Percentiles rank a stretch among this genome's conserved stretches.
Conservation (phyloP, 2,329 filamentous ascomycete species). For the Colletotrichum orbiculare region DNA sequence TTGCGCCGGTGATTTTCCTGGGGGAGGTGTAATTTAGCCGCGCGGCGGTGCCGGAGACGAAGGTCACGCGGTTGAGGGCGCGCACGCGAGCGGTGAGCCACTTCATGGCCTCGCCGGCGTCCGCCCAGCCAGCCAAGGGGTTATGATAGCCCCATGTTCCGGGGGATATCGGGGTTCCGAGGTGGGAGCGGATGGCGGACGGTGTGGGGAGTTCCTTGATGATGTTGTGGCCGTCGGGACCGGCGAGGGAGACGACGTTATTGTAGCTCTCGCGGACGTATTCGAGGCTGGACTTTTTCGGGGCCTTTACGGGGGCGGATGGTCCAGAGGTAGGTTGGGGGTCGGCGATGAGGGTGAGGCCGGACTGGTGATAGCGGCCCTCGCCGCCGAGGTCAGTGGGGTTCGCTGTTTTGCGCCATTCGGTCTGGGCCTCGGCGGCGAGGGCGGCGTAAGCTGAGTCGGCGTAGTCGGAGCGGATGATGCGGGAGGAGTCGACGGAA, state of each 20-base stretch:
- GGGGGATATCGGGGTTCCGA: conserved; percentile 61
- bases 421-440: conserved; percentile 74
- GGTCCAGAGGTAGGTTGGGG: conserved; percentile 29
- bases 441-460: conserved; percentile 81
- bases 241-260: conserved; percentile 67
- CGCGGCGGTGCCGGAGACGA: conserved; percentile 63
- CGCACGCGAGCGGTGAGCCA: conserved; percentile 69
- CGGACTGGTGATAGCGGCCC: conserved; percentile 77
- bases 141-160: conserved; percentile 81
- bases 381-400: conserved; percentile 66
- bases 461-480: conserved; percentile 82
- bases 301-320: conserved; percentile 37
- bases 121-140: conserved; percentile 80
- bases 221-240: conserved; percentile 53
- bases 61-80: conserved; percentile 65
- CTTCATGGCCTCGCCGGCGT: conserved; percentile 77
- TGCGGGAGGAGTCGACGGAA: conserved; percentile 72
- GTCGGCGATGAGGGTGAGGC: conserved; percentile 71
- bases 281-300: conserved; percentile 59
- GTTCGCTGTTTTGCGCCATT: conserved; percentile 72
- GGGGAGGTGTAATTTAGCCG: conserved; percentile 45
- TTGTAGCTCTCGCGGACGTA: conserved; percentile 69
- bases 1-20: conserved; percentile 58
- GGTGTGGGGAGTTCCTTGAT: conserved; percentile 55
- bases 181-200: conserved; percentile 55